Base-by-base conservation (phyloP, 176 grass and related monocot genomes). In the Ananas comosus region DNA sequence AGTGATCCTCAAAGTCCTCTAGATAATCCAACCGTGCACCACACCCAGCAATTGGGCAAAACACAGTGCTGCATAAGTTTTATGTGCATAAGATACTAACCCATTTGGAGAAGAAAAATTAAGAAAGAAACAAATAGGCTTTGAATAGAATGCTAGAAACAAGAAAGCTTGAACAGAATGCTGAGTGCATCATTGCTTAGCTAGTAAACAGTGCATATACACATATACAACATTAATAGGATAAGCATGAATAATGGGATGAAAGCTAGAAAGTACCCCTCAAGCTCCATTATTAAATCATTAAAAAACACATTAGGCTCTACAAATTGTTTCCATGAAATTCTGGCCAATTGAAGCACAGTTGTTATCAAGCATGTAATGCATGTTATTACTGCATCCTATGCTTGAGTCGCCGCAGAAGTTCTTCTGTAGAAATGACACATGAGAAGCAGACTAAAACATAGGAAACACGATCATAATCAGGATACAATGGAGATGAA, bases 1-100 rank as follows among this genome's bases (percentile, higher is more conserved):
- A 99, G 61, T 99, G 94, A 53, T 81, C 83, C 78, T 97, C 94
- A 77, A 97, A 97, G 51, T 90, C 80, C 65, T 93, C 94, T 52
- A 93, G 51, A 65, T 81, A 88, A 84, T 88, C 72, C 63, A 93
- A 80, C 48, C 51, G 83, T 18, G 66, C 87, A 67, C 86, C 86
- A 18, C 94, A 99, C 58, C 94, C 87, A 58, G 75, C 82, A 80
- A 99, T 92, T 25, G 94, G 94, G 78, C 94, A 99, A 71, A 87
- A 88, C 13, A 99, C 12, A 11, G 69, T 79, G 63, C 85, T 85
- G 72, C 65, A 75, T 67, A 58, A 76, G 29, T 77, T 88, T 47
- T 13, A 74, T 27, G 69, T 50, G 24, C 74, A 70, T 71, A 81
- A 74, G 71, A 22, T 24, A 52, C 22, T 13, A 61, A 64, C 21